Conservation (phyloP, 164 flowering plant genomes). For the Magnolia sinica region DNA sequence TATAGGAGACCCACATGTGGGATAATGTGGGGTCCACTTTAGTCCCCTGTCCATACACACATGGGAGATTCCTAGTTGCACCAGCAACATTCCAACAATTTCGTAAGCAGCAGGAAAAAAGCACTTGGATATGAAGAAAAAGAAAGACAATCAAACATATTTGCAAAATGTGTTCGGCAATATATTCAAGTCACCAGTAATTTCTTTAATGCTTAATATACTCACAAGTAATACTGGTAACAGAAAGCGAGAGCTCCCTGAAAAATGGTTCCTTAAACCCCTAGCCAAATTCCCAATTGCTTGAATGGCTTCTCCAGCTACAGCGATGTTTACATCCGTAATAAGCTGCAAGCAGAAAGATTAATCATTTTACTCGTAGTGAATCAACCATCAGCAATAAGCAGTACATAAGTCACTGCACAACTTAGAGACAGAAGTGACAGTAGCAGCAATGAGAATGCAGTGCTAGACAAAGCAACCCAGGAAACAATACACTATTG, state of each 20-base stretch:
- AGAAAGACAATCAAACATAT: slow-evolving; percentile 1
- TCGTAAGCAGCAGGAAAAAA: not conserved
- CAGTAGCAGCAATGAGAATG: not conserved
- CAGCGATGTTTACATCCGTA: slow-evolving; percentile 96
- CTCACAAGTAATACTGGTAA: slow-evolving; percentile 91
- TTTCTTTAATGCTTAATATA: slow-evolving; percentile 7
- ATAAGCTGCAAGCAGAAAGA: slow-evolving; percentile 59
- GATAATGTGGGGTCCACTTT: no score
- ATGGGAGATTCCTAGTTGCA: no score
- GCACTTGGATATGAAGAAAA: not conserved
- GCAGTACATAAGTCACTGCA: not conserved
- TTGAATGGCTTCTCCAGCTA: slow-evolving; percentile 95
- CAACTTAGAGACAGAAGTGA: not conserved
- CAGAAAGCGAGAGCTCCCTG: slow-evolving; percentile 75
- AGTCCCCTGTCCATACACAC: no score
- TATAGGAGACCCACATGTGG: no score
- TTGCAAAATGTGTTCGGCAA: not conserved
- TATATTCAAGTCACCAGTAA: not conserved
- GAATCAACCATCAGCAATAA: slow-evolving; percentile 1
- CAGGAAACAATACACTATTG: not conserved
- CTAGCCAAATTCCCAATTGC: slow-evolving; percentile 92
- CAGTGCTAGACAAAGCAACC: not conserved
- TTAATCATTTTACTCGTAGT: not conserved
- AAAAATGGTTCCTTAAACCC: slow-evolving; percentile 80
- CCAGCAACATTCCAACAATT: not conserved